phyloP scores from a whole-genome alignment of 352 stramenopile genomes.

The Blastocystis sp. region DNA sequence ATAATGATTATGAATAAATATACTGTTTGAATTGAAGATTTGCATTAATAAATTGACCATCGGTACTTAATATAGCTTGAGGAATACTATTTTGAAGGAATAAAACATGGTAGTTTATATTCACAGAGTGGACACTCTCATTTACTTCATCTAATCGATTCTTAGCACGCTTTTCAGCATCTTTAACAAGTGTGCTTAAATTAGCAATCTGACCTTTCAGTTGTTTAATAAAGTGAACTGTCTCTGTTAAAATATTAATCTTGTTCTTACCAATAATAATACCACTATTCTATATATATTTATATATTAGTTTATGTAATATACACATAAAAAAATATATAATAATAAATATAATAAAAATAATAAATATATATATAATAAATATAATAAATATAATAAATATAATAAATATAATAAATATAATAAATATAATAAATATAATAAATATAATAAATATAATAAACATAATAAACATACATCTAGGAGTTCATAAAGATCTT shows the following conservation, averaged over 20 bases:
- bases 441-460: too few relatives aligned
- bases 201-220: constrained; percentile 7
- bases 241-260: constrained; percentile 28
- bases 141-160: constrained; percentile 22
- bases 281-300: constrained; percentile 16
- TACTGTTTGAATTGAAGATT: constrained; percentile 30
- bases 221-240: constrained; percentile 20
- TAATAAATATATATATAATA: too few relatives aligned
- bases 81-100: constrained; percentile 35
- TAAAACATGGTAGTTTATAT: constrained; percentile 37
- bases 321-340: too few relatives aligned
- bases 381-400: too few relatives aligned
- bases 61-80: constrained; percentile 13
- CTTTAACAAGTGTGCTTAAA: not conserved
- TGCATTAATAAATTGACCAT: constrained; percentile 35
- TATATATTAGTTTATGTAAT: too few relatives aligned
- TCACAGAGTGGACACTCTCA: constrained; percentile 4
- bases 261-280: constrained; percentile 35
- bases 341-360: too few relatives aligned
- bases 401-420: too few relatives aligned
- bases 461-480: not conserved
- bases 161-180: constrained; percentile 9
- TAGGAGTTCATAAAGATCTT: constrained; percentile 27
- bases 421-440: too few relatives aligned
- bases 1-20: not conserved